Conservation (phyloP, 768 basidiomycete genomes). For the Tricholoma bakamatsutake region DNA sequence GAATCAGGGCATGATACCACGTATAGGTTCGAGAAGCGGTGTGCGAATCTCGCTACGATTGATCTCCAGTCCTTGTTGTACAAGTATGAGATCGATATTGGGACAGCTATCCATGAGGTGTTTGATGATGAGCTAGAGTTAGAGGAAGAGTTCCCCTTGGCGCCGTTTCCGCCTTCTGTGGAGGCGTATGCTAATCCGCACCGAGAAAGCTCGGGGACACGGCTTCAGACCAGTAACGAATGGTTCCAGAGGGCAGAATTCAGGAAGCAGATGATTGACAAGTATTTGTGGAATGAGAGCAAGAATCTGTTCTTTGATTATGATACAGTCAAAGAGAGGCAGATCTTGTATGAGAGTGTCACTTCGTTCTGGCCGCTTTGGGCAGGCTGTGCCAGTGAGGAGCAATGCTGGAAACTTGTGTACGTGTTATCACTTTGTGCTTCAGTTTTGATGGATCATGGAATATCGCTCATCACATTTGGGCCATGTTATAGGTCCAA, state of each 20-base stretch:
- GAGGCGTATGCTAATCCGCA: slow-evolving; percentile 60
- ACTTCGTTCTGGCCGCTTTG: slow-evolving; percentile 95
- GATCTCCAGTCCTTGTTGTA: slow-evolving; percentile 94
- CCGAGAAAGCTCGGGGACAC: slow-evolving; percentile 52
- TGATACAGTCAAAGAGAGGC: slow-evolving; percentile 85
- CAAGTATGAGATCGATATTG: slow-evolving; percentile 99
- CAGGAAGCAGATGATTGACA: slow-evolving; percentile 82
- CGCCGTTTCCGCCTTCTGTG: slow-evolving; percentile 85
- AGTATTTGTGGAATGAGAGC: slow-evolving; percentile 95
- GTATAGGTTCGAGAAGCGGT: slow-evolving; percentile 96
- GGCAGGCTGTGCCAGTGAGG: slow-evolving; percentile 96
- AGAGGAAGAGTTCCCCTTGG: slow-evolving; percentile 86
- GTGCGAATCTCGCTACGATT: slow-evolving; percentile 94
- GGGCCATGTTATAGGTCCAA: slow-evolving; percentile 47
- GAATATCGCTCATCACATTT: slow-evolving; percentile 13
- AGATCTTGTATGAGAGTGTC: slow-evolving; percentile 95
- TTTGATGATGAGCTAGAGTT: slow-evolving; percentile 91
- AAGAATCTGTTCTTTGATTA: slow-evolving; percentile 95
- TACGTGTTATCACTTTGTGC: slow-evolving; percentile 36
- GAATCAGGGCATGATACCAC: slow-evolving; percentile 97
- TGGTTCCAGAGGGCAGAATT: slow-evolving; percentile 91
- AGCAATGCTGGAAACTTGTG: slow-evolving; percentile 92
- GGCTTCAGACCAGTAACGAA: slow-evolving; percentile 72
- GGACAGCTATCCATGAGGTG: slow-evolving; percentile 93
- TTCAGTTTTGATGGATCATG: not conserved